Base-by-base conservation (phyloP, 148 eudicot species). In the Silene uniflora region DNA sequence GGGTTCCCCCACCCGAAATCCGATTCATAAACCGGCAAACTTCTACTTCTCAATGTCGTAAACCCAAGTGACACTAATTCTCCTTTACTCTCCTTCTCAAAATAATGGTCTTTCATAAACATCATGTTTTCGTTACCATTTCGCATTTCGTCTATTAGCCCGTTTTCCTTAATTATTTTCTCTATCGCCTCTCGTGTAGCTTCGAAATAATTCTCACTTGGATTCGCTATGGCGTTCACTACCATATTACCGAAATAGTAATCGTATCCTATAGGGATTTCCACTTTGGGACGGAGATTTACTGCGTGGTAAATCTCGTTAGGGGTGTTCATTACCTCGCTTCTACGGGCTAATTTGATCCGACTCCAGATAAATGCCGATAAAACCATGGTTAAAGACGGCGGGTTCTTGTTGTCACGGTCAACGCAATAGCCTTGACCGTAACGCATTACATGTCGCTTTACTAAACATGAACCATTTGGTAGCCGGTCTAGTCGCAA, bases 301-400 rank as follows among this genome's bases (percentile, higher is more conserved):
- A 86, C 81, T 0, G 81, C 70, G 4, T 78, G 79, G 32, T 64
- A 68, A 22, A 78, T 62, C 69, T 73, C 52, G 2, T 24, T 6
- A 0, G 64, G 67, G 7, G 59, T 10, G 6, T 7, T 22, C 39
- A 19, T 79, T 75, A 7, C 16, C 6, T 8, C 22, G 7, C 82
- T 47, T 46, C 6, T 46, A 29, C 29, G 19, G 17, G 72, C 72
- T 47, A 76, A 29, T 27, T 69, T 71, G 24, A 84, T 44, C 11
- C 84, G 69, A 24, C 62, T 76, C 84, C 87, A 86, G 3, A 86
- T 76, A 27, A 84, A 82, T 10, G 83, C 77, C 0, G 89, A 82
- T 27, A 84, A 58, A 0, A 86, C 79, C 64, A 81, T 75, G 12
- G 69, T 24, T 2, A 66, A 5, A 0, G 80, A 78, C 1, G 56